Evolutionary conservation across 805 yeast species (phyloP), one percentile per base, ranked within the genome.

Genomic region (Schwanniomyces sp.): DNA sequence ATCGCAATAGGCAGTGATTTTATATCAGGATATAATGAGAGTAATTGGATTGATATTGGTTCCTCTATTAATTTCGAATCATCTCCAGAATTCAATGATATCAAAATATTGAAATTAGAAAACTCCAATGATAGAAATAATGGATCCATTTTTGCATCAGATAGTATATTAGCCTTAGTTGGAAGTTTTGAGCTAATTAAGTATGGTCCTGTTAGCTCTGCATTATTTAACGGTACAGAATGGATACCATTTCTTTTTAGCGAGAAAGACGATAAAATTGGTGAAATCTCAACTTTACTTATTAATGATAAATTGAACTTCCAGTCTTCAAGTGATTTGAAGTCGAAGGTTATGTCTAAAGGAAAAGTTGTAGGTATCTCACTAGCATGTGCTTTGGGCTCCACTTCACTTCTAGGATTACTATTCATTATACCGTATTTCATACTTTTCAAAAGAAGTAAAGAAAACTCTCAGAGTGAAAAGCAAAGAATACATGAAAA

Each of bases 211-310:
- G 81, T 79, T 2, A 79, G 83, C 34, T 73, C 82, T 25, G 92
- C 91, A 0, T 65, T 80, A 26, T 88, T 64, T 64, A 82, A 88
- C 58, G 91, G 95, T 1, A 53, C 69, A 0, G 43, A 54, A 7
- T 90, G 96, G 96, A 57, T 67, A 27, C 96, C 96, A 10, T 80
- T 75, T 48, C 59, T 81, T 2, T 78, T 78, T 50, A 47, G 54
- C 10, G 43, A 52, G 1, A 37, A 40, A 1, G 40, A 49, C 8
- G 52, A 50, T 26, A 41, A 53, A 28, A 38, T 67, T 4, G 78
- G 78, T 5, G 42, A 47, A 0, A 54, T 74, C 11, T 57, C 62
- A 39, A 52, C 72, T 2, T 49, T 73, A 21, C 59, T 72, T 41
- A 56, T 70, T 7, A 60, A 70, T 43, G 77, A 73, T 45, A 48